A percentile compares a stretch with the other conserved stretches of the same genome.
Evolutionary conservation across 2,329 filamentous ascomycete species (phyloP).

Genomic region (Nigrospora osmanthi): DNA sequence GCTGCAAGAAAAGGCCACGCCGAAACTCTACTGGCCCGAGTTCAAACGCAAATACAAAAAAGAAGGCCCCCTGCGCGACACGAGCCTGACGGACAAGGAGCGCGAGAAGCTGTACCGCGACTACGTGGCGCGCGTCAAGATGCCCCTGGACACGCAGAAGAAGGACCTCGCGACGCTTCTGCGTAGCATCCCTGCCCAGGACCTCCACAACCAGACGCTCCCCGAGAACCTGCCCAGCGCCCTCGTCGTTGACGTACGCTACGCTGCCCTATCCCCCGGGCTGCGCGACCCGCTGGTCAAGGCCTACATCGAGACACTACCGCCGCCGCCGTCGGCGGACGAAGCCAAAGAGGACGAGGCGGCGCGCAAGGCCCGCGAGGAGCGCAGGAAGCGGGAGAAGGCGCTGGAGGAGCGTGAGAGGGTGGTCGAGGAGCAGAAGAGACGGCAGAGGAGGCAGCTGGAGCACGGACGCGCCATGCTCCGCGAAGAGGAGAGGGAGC

Average conservation of each 20-base stretch:
- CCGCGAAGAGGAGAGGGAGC: constrained; percentile 58
- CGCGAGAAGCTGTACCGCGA: constrained; percentile 75
- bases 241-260: constrained; percentile 60
- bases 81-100: constrained; percentile 64
- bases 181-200: constrained; percentile 47
- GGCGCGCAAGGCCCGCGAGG: constrained; percentile 38
- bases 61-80: constrained; percentile 72
- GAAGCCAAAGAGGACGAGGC: constrained; percentile 41
- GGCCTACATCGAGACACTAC: constrained; percentile 57
- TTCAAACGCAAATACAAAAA: constrained; percentile 88
- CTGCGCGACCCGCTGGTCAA: constrained; percentile 58
- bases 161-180: constrained; percentile 61
- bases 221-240: constrained; percentile 51
- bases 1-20: constrained; percentile 72
- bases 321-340: constrained; percentile 43
- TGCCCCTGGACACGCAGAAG: constrained; percentile 59
- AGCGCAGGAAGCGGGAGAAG: constrained; percentile 51
- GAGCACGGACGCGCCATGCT: constrained; percentile 53
- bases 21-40: constrained; percentile 95
- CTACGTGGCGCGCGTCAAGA: constrained; percentile 58
- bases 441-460: constrained; percentile 49
- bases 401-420: constrained; percentile 59
- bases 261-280: constrained; percentile 55
- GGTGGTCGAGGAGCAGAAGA: constrained; percentile 55
- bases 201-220: constrained; percentile 52